Percentiles rank a stretch among this genome's conserved stretches.
These are phyloP conservation scores for Pelargonium myrrhifolium DNA, from an alignment of 441 rosid genomes.

Conservation along the genomic window DNA sequence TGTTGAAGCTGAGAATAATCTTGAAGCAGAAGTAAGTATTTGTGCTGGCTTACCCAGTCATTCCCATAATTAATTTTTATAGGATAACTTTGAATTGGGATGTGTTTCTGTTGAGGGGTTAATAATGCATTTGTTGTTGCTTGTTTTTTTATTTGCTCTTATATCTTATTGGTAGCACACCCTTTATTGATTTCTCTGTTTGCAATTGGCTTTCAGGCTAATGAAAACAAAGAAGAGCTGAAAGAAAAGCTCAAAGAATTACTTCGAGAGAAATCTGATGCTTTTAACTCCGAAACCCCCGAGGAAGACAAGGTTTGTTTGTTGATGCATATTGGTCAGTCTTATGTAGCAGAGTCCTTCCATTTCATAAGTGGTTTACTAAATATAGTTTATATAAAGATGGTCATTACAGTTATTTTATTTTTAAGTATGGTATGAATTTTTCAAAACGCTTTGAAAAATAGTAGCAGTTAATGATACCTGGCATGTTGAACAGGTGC, in stretches of 20 bases:
- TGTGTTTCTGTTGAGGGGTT: slow-evolving; percentile 44
- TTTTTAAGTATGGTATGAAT: background rate
- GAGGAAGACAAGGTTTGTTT: slow-evolving; percentile 73
- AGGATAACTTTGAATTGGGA: slow-evolving; percentile 41
- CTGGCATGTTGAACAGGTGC: background rate
- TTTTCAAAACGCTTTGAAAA: background rate
- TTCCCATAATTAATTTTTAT: slow-evolving; percentile 37
- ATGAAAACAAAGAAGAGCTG: slow-evolving; percentile 69
- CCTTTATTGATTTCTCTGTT: background rate
- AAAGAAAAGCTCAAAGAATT: slow-evolving; percentile 69
- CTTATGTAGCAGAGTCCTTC: background rate
- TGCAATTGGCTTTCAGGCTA: slow-evolving; percentile 32
- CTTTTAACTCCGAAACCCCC: slow-evolving; percentile 46
- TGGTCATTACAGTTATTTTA: background rate
- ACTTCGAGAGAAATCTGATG: slow-evolving; percentile 66
- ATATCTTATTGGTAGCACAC: background rate
- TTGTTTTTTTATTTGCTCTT: background rate
- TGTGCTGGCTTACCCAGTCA: slow-evolving; percentile 44
- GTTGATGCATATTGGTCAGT: slow-evolving; percentile 1
- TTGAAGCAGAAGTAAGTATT: slow-evolving; percentile 70
- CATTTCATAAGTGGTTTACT: background rate
- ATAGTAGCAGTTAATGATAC: background rate
- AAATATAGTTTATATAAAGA: background rate
- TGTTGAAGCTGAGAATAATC: slow-evolving; percentile 66
- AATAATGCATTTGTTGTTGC: slow-evolving; percentile 22